Evolutionary conservation across 768 basidiomycete species (phyloP).

Genomic region (Amanita molliuscula): DNA sequence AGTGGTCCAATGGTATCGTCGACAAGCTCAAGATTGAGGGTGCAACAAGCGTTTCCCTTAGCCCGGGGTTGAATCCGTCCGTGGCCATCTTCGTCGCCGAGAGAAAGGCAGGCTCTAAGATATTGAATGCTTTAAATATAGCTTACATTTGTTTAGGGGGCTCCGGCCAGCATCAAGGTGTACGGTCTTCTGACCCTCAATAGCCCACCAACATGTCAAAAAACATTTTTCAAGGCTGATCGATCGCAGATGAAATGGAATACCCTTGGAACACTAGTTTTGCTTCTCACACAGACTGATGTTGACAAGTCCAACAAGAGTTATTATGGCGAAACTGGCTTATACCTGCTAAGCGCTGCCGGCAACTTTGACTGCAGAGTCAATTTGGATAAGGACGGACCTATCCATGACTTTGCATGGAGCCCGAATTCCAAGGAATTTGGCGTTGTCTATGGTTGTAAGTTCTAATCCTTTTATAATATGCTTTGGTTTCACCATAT

Average conservation of each 20-base stretch:
- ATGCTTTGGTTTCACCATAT: not conserved
- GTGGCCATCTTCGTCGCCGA: slow-evolving; percentile 91
- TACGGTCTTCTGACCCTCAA: slow-evolving; percentile 59
- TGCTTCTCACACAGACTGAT: slow-evolving; percentile 90
- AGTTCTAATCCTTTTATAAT: slow-evolving; percentile 21
- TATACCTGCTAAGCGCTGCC: slow-evolving; percentile 86
- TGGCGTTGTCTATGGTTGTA: slow-evolving; percentile 92
- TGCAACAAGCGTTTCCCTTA: slow-evolving; percentile 64
- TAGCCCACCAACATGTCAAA: slow-evolving; percentile 65
- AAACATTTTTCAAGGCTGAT: slow-evolving; percentile 95
- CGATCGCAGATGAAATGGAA: slow-evolving; percentile 95
- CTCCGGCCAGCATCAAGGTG: slow-evolving; percentile 81
- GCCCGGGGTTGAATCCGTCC: slow-evolving; percentile 78
- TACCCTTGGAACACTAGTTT: slow-evolving; percentile 80
- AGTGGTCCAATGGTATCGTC: slow-evolving; percentile 69
- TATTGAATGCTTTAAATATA: not conserved
- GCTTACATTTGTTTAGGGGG: slow-evolving; percentile 34
- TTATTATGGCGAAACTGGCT: slow-evolving; percentile 95
- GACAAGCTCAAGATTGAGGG: slow-evolving; percentile 82
- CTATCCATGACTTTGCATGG: slow-evolving; percentile 95
- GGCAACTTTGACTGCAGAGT: slow-evolving; percentile 93
- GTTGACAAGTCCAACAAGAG: slow-evolving; percentile 96
- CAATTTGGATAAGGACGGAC: slow-evolving; percentile 87
- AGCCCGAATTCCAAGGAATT: slow-evolving; percentile 96
- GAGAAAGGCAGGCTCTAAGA: slow-evolving; percentile 60